A percentile compares a stretch with the other conserved stretches of the same genome.
These are phyloP conservation scores for Podospora pseudoanserina DNA, from an alignment of 495 filamentous ascomycete species.

Conservation along the genomic window DNA sequence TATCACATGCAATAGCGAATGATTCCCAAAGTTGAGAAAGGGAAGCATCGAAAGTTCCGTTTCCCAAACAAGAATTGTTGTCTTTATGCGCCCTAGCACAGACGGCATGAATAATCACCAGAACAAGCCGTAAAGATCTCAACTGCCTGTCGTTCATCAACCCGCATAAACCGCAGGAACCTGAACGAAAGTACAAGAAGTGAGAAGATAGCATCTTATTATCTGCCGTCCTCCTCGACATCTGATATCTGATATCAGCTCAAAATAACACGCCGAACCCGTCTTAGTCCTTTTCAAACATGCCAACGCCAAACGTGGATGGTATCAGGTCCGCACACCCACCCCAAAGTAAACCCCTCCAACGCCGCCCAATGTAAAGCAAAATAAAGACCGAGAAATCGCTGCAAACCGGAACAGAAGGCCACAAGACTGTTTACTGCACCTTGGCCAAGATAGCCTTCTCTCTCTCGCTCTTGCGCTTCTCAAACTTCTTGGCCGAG, in stretches of 20 bases:
- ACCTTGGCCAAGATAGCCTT: constrained; percentile 83
- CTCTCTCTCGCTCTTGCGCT: constrained; percentile 80
- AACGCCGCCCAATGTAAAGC: constrained; percentile 30
- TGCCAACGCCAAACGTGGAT: constrained; percentile 23
- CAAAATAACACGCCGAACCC: neutral
- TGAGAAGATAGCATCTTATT: neutral
- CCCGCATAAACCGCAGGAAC: neutral
- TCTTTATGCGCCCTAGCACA: neutral
- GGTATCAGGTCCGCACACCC: constrained; percentile 25
- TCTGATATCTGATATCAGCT: neutral
- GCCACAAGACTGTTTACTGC: constrained; percentile 47
- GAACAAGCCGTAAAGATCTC: neutral
- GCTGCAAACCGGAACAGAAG: neutral
- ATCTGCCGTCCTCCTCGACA: neutral
- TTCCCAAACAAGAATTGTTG: neutral
- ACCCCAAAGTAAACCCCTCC: constrained; percentile 1
- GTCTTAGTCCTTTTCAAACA: neutral
- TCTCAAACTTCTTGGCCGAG: constrained; percentile 68
- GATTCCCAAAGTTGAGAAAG: neutral
- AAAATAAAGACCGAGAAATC: constrained; percentile 5
- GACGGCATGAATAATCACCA: neutral
- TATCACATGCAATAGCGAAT: neutral
- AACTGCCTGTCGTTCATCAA: neutral
- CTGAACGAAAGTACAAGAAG: neutral
- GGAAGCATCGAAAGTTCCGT: neutral